These are phyloP conservation scores for Phytophthora macrochlamydospora DNA, from an alignment of 352 stramenopile species.

Conservation along the genomic window DNA sequence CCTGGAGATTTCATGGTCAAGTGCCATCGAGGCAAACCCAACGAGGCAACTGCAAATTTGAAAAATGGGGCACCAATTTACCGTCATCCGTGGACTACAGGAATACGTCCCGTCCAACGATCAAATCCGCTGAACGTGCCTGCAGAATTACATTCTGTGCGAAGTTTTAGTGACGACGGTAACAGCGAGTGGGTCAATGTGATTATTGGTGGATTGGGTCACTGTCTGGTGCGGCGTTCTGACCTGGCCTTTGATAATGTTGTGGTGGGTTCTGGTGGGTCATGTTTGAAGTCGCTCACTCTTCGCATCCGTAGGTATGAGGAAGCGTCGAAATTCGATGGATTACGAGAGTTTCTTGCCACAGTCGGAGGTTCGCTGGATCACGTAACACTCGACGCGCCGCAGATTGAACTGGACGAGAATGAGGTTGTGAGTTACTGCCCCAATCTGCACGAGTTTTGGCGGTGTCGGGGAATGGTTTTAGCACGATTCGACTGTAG, in stretches of 20 bases:
- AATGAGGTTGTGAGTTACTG: not conserved
- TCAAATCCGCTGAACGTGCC: conserved; percentile 4
- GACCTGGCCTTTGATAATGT: conserved; percentile 5
- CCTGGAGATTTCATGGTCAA: conserved; percentile 19
- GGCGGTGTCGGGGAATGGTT: no score
- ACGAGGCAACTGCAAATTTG: conserved; percentile 7
- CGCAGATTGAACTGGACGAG: not conserved
- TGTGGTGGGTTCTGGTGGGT: not conserved
- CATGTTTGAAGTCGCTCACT: not conserved
- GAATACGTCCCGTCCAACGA: not conserved
- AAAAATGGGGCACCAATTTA: conserved; percentile 8
- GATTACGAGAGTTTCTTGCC: not conserved
- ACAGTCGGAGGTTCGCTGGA: not conserved
- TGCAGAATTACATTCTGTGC: conserved; percentile 6
- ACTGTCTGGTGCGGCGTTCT: conserved; percentile 8
- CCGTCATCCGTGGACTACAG: conserved; percentile 3
- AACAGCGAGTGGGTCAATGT: conserved; percentile 16
- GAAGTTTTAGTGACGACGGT: conserved; percentile 12
- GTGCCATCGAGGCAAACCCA: not conserved
- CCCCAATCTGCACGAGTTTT: no score
- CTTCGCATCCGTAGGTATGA: not conserved
- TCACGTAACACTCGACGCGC: not conserved
- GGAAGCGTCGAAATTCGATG: not conserved
- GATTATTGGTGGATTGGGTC: conserved; percentile 16
- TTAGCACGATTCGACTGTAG: no score